These are phyloP conservation scores for Linanthus parryae DNA, from an alignment of 148 eudicot genomes.

Conservation along the genomic window DNA sequence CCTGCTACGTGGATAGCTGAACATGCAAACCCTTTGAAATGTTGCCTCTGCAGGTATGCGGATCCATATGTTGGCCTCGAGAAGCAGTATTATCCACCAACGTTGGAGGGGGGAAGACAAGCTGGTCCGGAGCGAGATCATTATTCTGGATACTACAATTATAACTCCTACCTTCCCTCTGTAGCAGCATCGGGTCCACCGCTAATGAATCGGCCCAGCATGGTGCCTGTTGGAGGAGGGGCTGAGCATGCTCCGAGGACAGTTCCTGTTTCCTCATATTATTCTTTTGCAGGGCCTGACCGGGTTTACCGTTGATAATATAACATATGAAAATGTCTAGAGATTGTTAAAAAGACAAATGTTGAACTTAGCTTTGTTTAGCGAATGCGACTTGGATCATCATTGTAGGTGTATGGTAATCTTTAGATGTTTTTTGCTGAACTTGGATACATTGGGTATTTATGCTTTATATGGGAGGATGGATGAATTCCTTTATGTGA, in stretches of 20 bases:
- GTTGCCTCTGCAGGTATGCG: constrained; percentile 9
- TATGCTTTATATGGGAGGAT: too few species aligned
- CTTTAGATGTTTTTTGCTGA: too few species aligned
- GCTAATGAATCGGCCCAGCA: constrained; percentile 6
- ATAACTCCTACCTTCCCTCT: constrained; percentile 3
- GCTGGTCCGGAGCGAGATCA: not conserved
- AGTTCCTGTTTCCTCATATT: constrained; percentile 14
- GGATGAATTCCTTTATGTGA: too few species aligned
- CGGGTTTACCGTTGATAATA: constrained; percentile 6
- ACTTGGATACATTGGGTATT: too few species aligned
- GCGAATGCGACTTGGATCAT: not conserved
- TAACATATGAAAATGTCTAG: not conserved
- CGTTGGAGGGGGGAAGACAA: constrained; percentile 7
- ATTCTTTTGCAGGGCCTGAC: constrained; percentile 16
- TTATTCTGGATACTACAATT: constrained; percentile 9
- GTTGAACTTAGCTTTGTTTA: not conserved
- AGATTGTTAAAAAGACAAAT: not conserved
- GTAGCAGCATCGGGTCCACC: constrained; percentile 5
- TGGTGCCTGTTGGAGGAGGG: not conserved
- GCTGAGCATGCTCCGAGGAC: not conserved
- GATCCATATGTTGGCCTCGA: constrained; percentile 4
- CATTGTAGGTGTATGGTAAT: not conserved
- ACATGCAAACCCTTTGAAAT: constrained; percentile 3
- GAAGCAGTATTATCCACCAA: not conserved
- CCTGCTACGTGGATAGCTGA: too few species aligned